Evolutionary conservation across 768 basidiomycete genomes (phyloP).

Genomic region (Lentinus tigrinus): DNA sequence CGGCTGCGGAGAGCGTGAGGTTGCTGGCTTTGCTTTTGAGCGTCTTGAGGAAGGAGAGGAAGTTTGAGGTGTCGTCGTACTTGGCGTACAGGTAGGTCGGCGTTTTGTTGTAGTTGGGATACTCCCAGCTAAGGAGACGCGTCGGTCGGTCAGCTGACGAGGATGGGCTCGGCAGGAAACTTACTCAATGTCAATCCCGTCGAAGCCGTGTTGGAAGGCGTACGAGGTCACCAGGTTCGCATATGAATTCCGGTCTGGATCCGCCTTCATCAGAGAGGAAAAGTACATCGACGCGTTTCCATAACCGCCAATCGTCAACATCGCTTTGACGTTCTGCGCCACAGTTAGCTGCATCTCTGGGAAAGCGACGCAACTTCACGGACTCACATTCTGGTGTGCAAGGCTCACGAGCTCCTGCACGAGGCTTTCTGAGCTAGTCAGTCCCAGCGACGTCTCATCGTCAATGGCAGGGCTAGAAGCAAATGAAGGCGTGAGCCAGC

Average conservation of each 20-base stretch:
- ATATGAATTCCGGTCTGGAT: slow-evolving; percentile 42
- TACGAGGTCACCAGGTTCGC: slow-evolving; percentile 41
- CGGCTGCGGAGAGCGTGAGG: slow-evolving; percentile 56
- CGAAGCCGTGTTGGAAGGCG: slow-evolving; percentile 46
- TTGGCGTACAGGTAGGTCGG: background rate
- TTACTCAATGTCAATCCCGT: slow-evolving; percentile 49
- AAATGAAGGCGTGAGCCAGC: too few species aligned
- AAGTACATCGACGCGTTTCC: slow-evolving; percentile 61
- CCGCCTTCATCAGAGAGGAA: slow-evolving; percentile 55
- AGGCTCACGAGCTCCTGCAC: slow-evolving; percentile 55
- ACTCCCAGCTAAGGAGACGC: slow-evolving; percentile 89
- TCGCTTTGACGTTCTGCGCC: slow-evolving; percentile 53
- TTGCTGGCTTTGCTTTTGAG: slow-evolving; percentile 54
- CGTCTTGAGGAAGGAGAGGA: slow-evolving; percentile 68
- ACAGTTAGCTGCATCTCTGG: background rate
- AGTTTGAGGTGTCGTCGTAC: slow-evolving; percentile 66
- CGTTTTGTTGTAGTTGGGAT: slow-evolving; percentile 64
- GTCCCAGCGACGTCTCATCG: too few species aligned
- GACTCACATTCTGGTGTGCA: slow-evolving; percentile 36
- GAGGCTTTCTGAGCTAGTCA: slow-evolving; percentile 27
- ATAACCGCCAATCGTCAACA: slow-evolving; percentile 72
- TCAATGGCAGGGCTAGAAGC: too few species aligned
- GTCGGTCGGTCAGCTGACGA: background rate
- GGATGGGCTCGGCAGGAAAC: background rate
- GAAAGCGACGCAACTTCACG: background rate